Base-by-base conservation (phyloP, 2,329 filamentous ascomycete genomes). In the Fonsecaea monophora region DNA sequence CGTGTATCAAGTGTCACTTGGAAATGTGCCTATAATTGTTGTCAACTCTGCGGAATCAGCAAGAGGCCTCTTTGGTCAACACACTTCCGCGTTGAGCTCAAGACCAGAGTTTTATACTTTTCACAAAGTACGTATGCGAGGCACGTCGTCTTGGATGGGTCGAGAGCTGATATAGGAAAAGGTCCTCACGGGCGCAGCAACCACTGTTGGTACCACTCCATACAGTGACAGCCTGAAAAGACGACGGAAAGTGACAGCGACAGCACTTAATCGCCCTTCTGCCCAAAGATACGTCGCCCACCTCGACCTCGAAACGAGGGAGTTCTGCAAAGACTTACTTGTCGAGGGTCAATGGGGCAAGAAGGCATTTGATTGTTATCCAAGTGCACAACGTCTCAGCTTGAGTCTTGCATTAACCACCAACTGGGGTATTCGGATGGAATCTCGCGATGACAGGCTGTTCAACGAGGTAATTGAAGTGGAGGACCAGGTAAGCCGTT, bases 181-280 rank as follows among this genome's bases (percentile, higher is more conserved):
- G 45, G 45, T 50, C 5, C 45, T 50, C 45, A 66, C 25, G 32
- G n/a, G 10, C 8, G 84, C 87, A 0, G 87, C 87, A 4, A 89
- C 87, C 0, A 90, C 87, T 0, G 89, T 90, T 65, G 88, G 88
- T 0, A 90, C 88, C 0, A 87, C 86, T 1, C 88, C 88, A 0
- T 90, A 88, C 72, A 87, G 84, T 61, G 87, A 90, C 2, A 87
- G 85, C 0, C 77, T 89, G 30, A 90, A 89, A 74, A 80, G 86
- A 6, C 81, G 87, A 30, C 82, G 87, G 64, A 90, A 90, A 74
- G 87, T 86, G 13, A 87, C 87, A 1, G 87, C 87, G 0, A 85
- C 86, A 2, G 87, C 88, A 1, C 79, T 90, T 15, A 90, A 90
- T 55, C 45, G 45, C 45, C 45, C 45, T 12, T 50, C 45, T 4